These are phyloP conservation scores for Leccinum fallax DNA, from an alignment of 1,284 basidiomycete species.

Conservation along the genomic window DNA sequence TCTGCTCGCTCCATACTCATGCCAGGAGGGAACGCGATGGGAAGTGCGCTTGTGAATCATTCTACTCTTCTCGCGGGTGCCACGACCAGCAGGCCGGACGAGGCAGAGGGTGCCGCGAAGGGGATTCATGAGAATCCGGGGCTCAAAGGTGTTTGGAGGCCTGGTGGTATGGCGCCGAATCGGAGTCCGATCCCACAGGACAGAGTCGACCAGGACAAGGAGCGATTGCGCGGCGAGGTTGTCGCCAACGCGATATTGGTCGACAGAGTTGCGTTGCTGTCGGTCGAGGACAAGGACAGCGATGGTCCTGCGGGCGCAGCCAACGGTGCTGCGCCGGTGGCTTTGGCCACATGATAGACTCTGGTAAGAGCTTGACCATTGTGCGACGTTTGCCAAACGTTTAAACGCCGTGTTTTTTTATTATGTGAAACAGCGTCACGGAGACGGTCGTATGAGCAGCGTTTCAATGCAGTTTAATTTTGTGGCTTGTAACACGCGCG, in stretches of 20 bases:
- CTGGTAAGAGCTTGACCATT: conserved; percentile 21
- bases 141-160: conserved; percentile 44
- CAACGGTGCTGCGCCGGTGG: conserved; percentile 21
- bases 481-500: conserved; percentile 28
- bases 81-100: conserved; percentile 41
- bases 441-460: conserved; percentile 8
- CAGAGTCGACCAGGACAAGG: conserved; percentile 34
- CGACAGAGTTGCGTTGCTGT: conserved; percentile 33
- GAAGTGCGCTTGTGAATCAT: conserved; percentile 42
- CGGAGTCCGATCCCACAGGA: conserved; percentile 26
- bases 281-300: conserved; percentile 28
- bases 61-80: conserved; percentile 20
- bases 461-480: conserved; percentile 28
- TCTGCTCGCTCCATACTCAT: conserved; percentile 55
- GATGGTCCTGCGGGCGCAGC: conserved; percentile 12
- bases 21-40: conserved; percentile 36
- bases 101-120: conserved; percentile 49
- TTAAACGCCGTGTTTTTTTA: conserved; percentile 9
- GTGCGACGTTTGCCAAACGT: neutral
- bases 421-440: conserved; percentile 14
- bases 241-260: conserved; percentile 38
- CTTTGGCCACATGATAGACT: conserved; percentile 32
- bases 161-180: conserved; percentile 11
- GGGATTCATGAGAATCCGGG: conserved; percentile 56
- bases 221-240: conserved; percentile 36